Evolutionary conservation across 345 rosid species (phyloP).

Genomic region (Rubroshorea leprosula): DNA sequence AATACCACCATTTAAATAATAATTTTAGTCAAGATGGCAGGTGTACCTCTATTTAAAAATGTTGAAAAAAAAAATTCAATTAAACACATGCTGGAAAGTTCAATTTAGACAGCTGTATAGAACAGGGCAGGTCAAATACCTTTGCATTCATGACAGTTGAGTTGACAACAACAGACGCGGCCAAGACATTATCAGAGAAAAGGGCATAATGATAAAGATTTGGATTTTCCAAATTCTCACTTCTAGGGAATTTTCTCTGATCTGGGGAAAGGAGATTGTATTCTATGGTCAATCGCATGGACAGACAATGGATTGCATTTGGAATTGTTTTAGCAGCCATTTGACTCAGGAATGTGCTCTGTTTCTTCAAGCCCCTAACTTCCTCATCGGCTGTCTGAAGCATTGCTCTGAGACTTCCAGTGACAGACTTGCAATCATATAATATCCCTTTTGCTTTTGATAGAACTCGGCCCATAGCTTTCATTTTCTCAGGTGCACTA

Average conservation of each 20-base stretch:
- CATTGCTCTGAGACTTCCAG: constrained; percentile 97
- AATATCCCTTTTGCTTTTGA: constrained; percentile 73
- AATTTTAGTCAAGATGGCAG: constrained; percentile 9
- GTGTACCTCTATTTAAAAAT: too few species aligned
- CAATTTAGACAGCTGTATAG: background rate
- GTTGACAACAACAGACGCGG: constrained; percentile 95
- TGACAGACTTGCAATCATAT: constrained; percentile 91
- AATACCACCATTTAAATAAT: constrained; percentile 13
- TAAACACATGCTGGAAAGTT: background rate
- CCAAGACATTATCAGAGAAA: constrained; percentile 91
- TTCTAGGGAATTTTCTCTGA: constrained; percentile 74
- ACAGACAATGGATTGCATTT: constrained; percentile 80
- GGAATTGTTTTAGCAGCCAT: constrained; percentile 91
- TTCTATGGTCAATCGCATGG: constrained; percentile 84
- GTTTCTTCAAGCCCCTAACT: constrained; percentile 96
- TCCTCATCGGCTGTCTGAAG: constrained; percentile 95
- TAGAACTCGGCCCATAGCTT: constrained; percentile 85
- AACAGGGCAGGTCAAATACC: constrained; percentile 27
- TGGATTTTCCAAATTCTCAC: constrained; percentile 56
- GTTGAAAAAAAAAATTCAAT: background rate
- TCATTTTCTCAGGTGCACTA: constrained; percentile 83
- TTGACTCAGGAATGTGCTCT: constrained; percentile 92
- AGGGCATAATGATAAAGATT: constrained; percentile 82
- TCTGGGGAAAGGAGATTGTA: constrained; percentile 72
- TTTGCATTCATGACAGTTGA: constrained; percentile 79